These are phyloP conservation scores for Lentinula edodes DNA, from an alignment of 768 basidiomycete genomes.

Conservation along the genomic window DNA sequence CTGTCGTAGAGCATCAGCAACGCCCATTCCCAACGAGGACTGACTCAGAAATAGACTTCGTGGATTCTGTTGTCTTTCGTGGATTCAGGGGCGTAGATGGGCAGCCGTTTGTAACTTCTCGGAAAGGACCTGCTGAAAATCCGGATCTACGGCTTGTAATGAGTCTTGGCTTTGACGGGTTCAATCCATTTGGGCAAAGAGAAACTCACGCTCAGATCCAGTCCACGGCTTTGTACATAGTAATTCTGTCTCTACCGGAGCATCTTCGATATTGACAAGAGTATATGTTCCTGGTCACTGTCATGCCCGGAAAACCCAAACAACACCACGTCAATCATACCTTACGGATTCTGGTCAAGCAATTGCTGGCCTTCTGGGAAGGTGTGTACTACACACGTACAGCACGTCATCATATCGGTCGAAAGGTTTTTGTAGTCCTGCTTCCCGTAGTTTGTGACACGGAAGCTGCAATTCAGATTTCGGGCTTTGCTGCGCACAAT, in stretches of 20 bases:
- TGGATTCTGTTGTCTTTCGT: constrained; percentile 1
- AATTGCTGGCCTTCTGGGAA: constrained; percentile 27
- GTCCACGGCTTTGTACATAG: constrained; percentile 15
- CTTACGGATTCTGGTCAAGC: constrained; percentile 26
- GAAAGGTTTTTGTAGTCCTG: constrained; percentile 21
- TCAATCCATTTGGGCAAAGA: constrained; percentile 9
- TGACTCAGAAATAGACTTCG: background rate
- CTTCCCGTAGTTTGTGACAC: constrained; percentile 30
- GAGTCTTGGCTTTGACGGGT: background rate
- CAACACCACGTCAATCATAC: constrained; percentile 27
- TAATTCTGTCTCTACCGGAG: constrained; percentile 12
- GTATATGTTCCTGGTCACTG: constrained; percentile 36
- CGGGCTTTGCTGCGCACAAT: constrained; percentile 13
- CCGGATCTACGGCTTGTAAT: constrained; percentile 6
- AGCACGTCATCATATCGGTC: constrained; percentile 13
- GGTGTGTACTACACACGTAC: constrained; percentile 25
- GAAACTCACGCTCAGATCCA: constrained; percentile 6
- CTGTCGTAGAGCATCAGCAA: background rate
- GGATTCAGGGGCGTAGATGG: constrained; percentile 11
- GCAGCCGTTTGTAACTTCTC: constrained; percentile 10
- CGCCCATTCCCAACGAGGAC: background rate
- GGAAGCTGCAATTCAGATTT: constrained; percentile 21
- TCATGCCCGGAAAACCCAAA: constrained; percentile 31
- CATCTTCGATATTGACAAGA: constrained; percentile 26
- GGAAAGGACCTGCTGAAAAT: background rate